A percentile compares a stretch with the other conserved stretches of the same genome.
Evolutionary conservation across 2,329 filamentous ascomycete genomes (phyloP).

Genomic region (Monosporascus ibericus): DNA sequence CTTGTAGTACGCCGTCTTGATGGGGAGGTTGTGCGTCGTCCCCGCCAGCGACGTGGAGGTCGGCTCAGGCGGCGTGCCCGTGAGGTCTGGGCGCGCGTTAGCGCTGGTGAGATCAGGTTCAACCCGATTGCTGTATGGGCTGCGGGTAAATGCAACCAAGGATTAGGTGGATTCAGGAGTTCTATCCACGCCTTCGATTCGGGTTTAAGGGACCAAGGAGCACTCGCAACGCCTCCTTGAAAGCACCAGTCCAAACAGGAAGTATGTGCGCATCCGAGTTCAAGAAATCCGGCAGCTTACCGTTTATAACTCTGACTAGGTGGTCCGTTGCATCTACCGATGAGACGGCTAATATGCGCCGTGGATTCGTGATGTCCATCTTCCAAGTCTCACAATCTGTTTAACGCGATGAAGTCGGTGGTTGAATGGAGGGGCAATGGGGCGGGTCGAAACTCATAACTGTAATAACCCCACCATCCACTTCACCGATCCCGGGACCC

Average conservation of each 20-base stretch:
- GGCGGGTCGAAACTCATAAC: neutral
- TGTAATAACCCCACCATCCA: neutral
- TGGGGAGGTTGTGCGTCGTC: slow-evolving; percentile 47
- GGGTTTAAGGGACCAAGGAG: too few species aligned
- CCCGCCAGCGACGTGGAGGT: slow-evolving; percentile 46
- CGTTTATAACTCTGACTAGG: slow-evolving; percentile 46
- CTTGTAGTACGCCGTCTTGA: slow-evolving; percentile 57
- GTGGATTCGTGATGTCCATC: slow-evolving; percentile 43
- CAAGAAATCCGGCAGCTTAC: slow-evolving; percentile 25
- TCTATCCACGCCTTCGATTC: too few species aligned
- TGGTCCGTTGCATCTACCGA: slow-evolving; percentile 39
- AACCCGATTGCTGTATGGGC: neutral
- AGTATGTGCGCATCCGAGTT: too few species aligned
- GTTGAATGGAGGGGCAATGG: slow-evolving; percentile 4
- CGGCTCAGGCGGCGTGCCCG: slow-evolving; percentile 37
- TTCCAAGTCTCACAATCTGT: slow-evolving; percentile 4
- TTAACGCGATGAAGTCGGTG: slow-evolving; percentile 1
- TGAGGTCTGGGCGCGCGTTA: slow-evolving; percentile 39
- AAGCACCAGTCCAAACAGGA: too few species aligned
- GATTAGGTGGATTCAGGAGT: neutral
- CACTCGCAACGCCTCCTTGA: too few species aligned
- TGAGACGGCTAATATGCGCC: slow-evolving; percentile 54
- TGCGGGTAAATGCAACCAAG: neutral
- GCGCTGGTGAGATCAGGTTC: neutral
- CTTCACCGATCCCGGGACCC: too few species aligned